Base-by-base conservation (phyloP, 441 rosid species). In the Erodium moschatum region DNA sequence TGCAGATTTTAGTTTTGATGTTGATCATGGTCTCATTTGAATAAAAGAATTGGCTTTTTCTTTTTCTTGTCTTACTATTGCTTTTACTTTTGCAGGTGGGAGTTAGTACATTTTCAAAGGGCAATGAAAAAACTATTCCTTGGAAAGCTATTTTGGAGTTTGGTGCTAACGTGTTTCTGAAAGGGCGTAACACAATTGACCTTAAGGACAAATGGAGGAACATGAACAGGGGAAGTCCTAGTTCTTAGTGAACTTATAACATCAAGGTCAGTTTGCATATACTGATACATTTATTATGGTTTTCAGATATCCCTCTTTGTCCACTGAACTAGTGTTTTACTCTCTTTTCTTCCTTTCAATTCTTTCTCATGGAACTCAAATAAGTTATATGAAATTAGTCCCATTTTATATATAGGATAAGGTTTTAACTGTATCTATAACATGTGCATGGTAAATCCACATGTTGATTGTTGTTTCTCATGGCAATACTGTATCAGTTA, bases 171-270 rank as follows among this genome's bases (percentile, higher is more conserved):
- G 78, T 76, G 31, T 77, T 80, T 66, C 11, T 38, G 50, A 19
- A 16, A 3, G 72, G 70, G 38, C 82, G 82, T 19, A 78, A 80
- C 42, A 0, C 87, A 19, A 38, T 56, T 33, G 85, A 84, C 76
- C 79, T 83, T 20, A 78, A 80, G 76, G 81, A 80, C 69, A 85
- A 84, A 69, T 86, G 90, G 90, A 80, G 80, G 72, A 78, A 74
- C 66, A 69, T 80, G 68, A 74, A 80, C 75, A 85, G 68, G 67
- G 74, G 67, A 73, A 75, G 77, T 64, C 76, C 46, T 29, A 29
- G 3, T 29, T 29, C 31, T 29, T 29, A 29, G 76, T 77, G 72
- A 73, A 6, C n/a, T 44, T 16, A 54, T 48, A 42, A 67, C 19
- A 35, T 38, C 65, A 54, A 42, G 60, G 21, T 72, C 73, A 63